Conservation (phyloP, 495 filamentous ascomycete species). For the Penicillium canariense region DNA sequence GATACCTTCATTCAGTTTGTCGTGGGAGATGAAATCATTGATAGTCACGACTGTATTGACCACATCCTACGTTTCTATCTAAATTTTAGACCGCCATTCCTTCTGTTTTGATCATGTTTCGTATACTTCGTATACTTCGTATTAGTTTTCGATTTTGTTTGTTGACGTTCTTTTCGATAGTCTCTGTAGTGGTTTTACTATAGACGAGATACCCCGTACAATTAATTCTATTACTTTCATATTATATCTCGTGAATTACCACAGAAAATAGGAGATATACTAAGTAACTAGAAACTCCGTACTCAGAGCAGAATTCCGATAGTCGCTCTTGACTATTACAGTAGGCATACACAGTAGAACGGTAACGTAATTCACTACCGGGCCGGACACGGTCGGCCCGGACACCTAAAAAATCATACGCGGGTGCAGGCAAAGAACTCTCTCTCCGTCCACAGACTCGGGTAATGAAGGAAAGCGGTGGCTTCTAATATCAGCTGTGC, state of each 20-base stretch:
- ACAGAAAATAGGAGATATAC: neutral
- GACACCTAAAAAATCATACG: no score
- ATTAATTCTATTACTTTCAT: neutral
- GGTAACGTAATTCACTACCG: no score
- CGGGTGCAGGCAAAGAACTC: no score
- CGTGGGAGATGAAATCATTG: neutral
- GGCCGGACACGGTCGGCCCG: no score
- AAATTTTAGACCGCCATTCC: neutral
- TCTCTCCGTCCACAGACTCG: no score
- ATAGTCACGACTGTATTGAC: neutral
- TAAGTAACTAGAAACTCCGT: neutral
- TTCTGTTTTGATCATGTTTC: neutral
- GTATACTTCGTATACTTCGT: neutral
- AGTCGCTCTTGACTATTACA: neutral
- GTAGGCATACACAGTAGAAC: neutral
- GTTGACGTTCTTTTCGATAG: neutral
- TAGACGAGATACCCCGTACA: neutral
- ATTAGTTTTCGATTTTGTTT: neutral
- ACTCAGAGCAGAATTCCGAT: neutral
- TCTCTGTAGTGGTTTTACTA: neutral
- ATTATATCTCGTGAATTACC: neutral
- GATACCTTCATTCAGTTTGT: conserved; percentile 6
- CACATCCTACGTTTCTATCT: neutral
- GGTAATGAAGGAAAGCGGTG: no score
- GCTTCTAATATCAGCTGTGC: no score